Conservation (phyloP, 371 early-diverging fungal species). For the Syncephalastrum sp. region DNA sequence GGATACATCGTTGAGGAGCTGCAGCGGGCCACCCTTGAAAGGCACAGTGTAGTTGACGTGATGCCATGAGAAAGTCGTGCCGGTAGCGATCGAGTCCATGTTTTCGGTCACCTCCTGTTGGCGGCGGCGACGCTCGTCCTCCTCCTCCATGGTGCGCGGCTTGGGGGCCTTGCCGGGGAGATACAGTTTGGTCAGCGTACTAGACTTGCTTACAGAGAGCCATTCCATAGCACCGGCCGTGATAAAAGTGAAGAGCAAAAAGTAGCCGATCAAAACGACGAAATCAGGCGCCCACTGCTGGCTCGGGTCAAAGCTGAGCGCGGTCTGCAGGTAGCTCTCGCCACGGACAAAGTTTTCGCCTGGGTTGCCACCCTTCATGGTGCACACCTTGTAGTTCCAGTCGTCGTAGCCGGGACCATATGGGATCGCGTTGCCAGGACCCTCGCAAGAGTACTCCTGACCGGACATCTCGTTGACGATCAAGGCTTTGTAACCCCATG, state of each 20-base stretch:
- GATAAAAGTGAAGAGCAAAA: slow-evolving; percentile 34
- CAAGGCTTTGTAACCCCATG: slow-evolving; percentile 62
- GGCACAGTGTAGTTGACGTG: slow-evolving; percentile 52
- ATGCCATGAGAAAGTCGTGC: slow-evolving; percentile 54
- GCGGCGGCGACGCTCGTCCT: slow-evolving; percentile 18
- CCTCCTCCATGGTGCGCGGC: slow-evolving; percentile 21
- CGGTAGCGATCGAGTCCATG: slow-evolving; percentile 29
- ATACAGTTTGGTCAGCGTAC: slow-evolving; percentile 49
- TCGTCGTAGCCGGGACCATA: slow-evolving; percentile 44
- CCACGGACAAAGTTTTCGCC: slow-evolving; percentile 49
- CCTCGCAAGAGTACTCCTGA: slow-evolving; percentile 33
- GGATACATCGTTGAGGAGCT: slow-evolving; percentile 47
- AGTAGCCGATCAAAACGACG: slow-evolving; percentile 43
- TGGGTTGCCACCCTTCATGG: slow-evolving; percentile 48
- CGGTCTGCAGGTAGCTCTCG: slow-evolving; percentile 46
- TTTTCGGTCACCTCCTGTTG: slow-evolving; percentile 26
- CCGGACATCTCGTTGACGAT: slow-evolving; percentile 64
- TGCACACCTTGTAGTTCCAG: slow-evolving; percentile 53
- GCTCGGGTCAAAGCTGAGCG: slow-evolving; percentile 31
- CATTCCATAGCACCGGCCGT: slow-evolving; percentile 43
- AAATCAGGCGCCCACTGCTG: slow-evolving; percentile 54
- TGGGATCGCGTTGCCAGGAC: slow-evolving; percentile 41
- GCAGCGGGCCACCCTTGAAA: slow-evolving; percentile 42
- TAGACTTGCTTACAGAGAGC: slow-evolving; percentile 32
- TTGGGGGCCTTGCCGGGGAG: slow-evolving; percentile 28